Evolutionary conservation across 768 basidiomycete genomes (phyloP).

Genomic region (Lepiota subincarnata): DNA sequence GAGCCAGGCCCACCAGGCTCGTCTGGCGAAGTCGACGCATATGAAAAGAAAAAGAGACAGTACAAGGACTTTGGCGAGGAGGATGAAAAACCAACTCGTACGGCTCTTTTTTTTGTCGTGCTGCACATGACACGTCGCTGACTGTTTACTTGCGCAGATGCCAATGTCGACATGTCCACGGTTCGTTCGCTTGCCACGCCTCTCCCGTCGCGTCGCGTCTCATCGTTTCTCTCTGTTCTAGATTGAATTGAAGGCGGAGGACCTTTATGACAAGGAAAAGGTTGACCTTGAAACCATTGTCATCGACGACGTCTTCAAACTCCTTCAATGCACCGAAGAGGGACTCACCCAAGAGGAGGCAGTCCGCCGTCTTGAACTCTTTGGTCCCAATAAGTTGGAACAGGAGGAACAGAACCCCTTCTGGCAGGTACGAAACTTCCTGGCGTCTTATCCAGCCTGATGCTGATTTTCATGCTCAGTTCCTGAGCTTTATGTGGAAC

Average conservation of each 20-base stretch:
- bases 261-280: slow-evolving; percentile 97
- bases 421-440: slow-evolving; percentile 59
- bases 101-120: slow-evolving; percentile 28
- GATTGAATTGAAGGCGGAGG: slow-evolving; percentile 89
- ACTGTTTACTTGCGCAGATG: slow-evolving; percentile 43
- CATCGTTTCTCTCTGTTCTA: slow-evolving; percentile 13
- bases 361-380: slow-evolving; percentile 81
- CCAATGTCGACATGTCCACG: slow-evolving; percentile 80
- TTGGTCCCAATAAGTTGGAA: slow-evolving; percentile 95
- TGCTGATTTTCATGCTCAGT: slow-evolving; percentile 39
- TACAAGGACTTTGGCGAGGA: slow-evolving; percentile 86
- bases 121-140: slow-evolving; percentile 15
- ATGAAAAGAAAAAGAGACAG: slow-evolving; percentile 62
- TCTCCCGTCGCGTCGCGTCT: not conserved
- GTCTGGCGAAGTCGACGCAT: slow-evolving; percentile 20
- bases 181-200: slow-evolving; percentile 28
- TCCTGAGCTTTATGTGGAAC: slow-evolving; percentile 99
- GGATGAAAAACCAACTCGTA: slow-evolving; percentile 61
- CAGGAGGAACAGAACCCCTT: slow-evolving; percentile 86
- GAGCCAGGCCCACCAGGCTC: slow-evolving; percentile 54
- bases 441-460: not conserved
- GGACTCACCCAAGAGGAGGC: slow-evolving; percentile 82
- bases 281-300: slow-evolving; percentile 97
- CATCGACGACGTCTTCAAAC: slow-evolving; percentile 93
- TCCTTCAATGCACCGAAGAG: slow-evolving; percentile 82